Conservation (phyloP, 2,329 filamentous ascomycete species). For the Calonectria montana region DNA sequence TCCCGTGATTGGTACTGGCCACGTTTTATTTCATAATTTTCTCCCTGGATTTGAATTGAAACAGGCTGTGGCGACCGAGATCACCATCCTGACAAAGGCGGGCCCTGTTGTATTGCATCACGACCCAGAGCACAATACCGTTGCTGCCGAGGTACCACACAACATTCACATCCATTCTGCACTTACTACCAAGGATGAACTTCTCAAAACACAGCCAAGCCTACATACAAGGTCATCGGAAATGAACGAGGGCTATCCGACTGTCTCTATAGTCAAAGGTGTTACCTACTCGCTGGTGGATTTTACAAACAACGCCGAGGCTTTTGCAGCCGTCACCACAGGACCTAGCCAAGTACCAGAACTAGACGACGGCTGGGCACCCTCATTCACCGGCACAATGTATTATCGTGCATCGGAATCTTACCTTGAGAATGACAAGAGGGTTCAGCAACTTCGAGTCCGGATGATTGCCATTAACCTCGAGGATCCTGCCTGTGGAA, state of each 20-base stretch:
- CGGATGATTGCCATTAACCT: conserved; percentile 30
- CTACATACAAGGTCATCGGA: not conserved
- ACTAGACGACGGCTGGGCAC: not conserved
- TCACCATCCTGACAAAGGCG: not conserved
- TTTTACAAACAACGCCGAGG: not conserved
- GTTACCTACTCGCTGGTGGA: not conserved
- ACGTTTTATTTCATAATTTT: conserved; percentile 22
- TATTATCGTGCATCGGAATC: not conserved
- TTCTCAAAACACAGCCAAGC: not conserved
- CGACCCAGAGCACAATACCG: not conserved
- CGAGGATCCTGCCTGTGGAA: conserved; percentile 24
- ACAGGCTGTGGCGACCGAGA: not conserved
- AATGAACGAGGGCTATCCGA: not conserved
- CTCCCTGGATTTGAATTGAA: not conserved
- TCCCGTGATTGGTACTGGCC: conserved; percentile 26
- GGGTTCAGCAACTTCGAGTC: not conserved
- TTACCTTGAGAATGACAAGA: not conserved
- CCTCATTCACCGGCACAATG: too few relatives aligned
- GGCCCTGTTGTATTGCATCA: not conserved
- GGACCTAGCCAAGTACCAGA: not conserved
- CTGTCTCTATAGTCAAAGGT: not conserved
- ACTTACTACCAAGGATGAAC: not conserved
- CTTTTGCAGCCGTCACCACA: not conserved
- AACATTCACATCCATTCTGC: not conserved
- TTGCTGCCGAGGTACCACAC: not conserved